These are phyloP conservation scores for Puccinia horiana DNA, from an alignment of 1,284 basidiomycete species.

Conservation along the genomic window DNA sequence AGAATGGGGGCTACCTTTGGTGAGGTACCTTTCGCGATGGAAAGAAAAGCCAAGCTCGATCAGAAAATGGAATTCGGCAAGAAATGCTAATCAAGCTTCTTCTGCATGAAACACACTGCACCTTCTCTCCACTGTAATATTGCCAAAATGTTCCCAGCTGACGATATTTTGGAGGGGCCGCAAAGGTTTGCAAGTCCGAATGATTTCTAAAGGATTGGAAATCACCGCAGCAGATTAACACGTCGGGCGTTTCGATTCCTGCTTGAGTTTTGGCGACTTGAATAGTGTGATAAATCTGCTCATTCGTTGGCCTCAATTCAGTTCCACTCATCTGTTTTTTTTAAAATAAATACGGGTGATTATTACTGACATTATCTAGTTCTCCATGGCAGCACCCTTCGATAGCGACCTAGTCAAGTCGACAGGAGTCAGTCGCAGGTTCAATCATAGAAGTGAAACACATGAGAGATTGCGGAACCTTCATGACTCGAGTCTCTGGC, in stretches of 20 bases:
- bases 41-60: slow-evolving; percentile 21
- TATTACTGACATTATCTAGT: slow-evolving; percentile 53
- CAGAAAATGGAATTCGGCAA: background rate
- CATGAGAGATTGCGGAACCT: background rate
- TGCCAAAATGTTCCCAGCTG: slow-evolving; percentile 76
- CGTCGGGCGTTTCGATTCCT: slow-evolving; percentile 72
- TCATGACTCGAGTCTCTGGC: background rate
- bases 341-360: background rate
- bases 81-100: background rate
- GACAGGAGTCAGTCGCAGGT: background rate
- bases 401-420: slow-evolving; percentile 72
- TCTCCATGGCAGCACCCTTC: slow-evolving; percentile 90
- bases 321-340: background rate
- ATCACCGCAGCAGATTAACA: slow-evolving; percentile 85
- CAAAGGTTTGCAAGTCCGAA: slow-evolving; percentile 82
- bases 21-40: slow-evolving; percentile 39
- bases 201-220: slow-evolving; percentile 83
- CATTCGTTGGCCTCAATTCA: background rate
- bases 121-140: slow-evolving; percentile 81
- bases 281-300: slow-evolving; percentile 75
- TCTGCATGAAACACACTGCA: background rate
- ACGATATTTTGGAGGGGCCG: slow-evolving; percentile 86
- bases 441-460: background rate
- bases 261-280: slow-evolving; percentile 67
- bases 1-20: slow-evolving; percentile 70